Evolutionary conservation across 148 eudicot genomes (phyloP), one percentile per base, ranked within the genome.

Genomic region (Heliosperma pusillum): DNA sequence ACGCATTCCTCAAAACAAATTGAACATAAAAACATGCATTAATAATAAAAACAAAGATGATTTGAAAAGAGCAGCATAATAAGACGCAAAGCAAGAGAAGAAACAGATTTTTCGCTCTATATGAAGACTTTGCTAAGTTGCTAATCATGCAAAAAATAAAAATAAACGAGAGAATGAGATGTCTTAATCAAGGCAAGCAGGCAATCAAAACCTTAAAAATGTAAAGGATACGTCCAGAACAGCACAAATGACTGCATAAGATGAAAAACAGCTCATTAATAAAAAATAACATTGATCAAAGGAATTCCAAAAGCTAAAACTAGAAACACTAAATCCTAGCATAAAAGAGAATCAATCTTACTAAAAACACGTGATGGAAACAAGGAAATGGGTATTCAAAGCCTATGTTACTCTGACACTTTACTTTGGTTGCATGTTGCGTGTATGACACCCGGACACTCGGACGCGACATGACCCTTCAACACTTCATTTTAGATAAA

Each of bases 231-330:
- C 97, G 97, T 88, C 97, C 97, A 90, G 82, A 94, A 91, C 76
- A 94, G 92, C 93, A 94, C 98, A 74, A 94, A 94, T 9, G 98
- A 94, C 98, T 94, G 93, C 96, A 90, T 64, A 82, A 82, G 82
- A 66, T 45, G 60, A 74, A 75, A 80, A 85, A 3, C 45, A 71
- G 24, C 25, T 71, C 12, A 21, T 80, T 52, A 80, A 45, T 76
- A 57, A 10, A 2, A 73, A 36, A 0, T 20, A 67, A 10, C 20
- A 67, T 12, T 29, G 42, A 20, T 19, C 45, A 74, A 36, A 61
- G 29, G 4, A 56, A 77, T 3, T 1, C 44, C 42, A 67, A 68
- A 79, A 25, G 45, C 22, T 25, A 67, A 29, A 21, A 4, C n/a
- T 21, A 13, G 29, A 17, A 72, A 78, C 13, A 56, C 17, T 2